Conservation (phyloP, 768 basidiomycete genomes). For the Chalciporus sphaerocephalus region DNA sequence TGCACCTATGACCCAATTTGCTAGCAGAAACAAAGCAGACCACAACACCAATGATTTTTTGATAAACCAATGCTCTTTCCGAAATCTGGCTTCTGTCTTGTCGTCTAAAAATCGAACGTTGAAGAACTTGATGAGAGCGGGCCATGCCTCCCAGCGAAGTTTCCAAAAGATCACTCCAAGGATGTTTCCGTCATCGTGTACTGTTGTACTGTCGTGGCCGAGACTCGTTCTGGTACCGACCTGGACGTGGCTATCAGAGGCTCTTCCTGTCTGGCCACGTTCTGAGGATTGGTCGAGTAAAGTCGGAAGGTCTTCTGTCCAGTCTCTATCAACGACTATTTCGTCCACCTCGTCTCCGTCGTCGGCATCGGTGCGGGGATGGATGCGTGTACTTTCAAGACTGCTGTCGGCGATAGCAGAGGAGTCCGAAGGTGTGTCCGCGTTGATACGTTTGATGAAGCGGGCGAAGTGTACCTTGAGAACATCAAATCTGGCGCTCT, state of each 20-base stretch:
- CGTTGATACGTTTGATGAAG: conserved; percentile 52
- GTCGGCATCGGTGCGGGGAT: conserved; percentile 30
- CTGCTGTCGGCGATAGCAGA: conserved; percentile 49
- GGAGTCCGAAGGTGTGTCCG: conserved; percentile 54
- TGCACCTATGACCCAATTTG: conserved; percentile 65
- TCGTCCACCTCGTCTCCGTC: conserved; percentile 53
- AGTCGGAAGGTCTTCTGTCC: conserved; percentile 57
- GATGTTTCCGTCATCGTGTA: conserved; percentile 35
- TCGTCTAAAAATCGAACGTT: conserved; percentile 57
- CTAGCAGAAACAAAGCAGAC: conserved; percentile 58
- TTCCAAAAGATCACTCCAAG: conserved; percentile 35
- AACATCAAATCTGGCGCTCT: conserved; percentile 37
- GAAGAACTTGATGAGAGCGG: conserved; percentile 54
- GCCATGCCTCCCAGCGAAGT: conserved; percentile 58
- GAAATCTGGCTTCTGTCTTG: conserved; percentile 47
- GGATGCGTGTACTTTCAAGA: conserved; percentile 36
- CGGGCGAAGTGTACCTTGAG: conserved; percentile 45
- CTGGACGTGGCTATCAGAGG: conserved; percentile 39
- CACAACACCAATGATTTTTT: conserved; percentile 62
- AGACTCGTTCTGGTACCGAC: conserved; percentile 32
- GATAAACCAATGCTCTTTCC: conserved; percentile 69
- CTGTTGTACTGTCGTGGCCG: conserved; percentile 33
- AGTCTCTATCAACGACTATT: conserved; percentile 70
- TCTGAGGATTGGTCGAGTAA: conserved; percentile 52
- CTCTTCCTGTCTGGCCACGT: conserved; percentile 42